phyloP scores from a whole-genome alignment of 202 grass and related monocot genomes.

The Setaria viridis region DNA sequence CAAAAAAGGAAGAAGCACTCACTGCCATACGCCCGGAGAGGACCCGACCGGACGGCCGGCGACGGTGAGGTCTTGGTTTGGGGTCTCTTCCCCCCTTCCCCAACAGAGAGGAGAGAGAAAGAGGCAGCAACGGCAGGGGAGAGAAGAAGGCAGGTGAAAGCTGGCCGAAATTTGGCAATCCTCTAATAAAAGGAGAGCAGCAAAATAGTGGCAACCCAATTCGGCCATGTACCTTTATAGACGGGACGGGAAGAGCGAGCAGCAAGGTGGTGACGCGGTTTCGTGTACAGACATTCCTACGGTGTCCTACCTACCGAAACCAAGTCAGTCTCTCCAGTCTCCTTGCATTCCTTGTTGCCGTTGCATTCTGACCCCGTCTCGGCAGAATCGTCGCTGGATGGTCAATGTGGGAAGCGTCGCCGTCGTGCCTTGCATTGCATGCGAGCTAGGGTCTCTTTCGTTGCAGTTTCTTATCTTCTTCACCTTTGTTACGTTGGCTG shows the following conservation, averaged over 20 bases:
- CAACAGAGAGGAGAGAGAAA: conserved; percentile 41
- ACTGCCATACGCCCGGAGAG: conserved; percentile 53
- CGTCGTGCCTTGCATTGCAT: not conserved
- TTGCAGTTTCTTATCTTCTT: not conserved
- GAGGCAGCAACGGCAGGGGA: conserved; percentile 23
- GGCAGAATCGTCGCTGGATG: conserved; percentile 5
- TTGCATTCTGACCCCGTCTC: conserved; percentile 13
- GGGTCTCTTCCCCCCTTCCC: conserved; percentile 29
- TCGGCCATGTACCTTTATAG: conserved; percentile 25
- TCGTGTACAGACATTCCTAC: not conserved
- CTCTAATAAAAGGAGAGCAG: conserved; percentile 43
- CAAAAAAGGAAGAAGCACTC: conserved; percentile 23
- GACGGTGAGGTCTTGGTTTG: not conserved
- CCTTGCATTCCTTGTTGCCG: not conserved
- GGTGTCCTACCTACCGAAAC: conserved; percentile 18
- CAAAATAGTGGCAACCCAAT: conserved; percentile 30
- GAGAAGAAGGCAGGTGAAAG: not conserved
- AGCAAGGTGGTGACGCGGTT: not conserved
- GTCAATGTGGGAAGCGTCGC: not conserved
- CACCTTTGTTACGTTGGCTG: not conserved
- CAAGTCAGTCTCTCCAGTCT: not conserved
- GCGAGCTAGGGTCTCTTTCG: not conserved
- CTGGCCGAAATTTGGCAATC: conserved; percentile 42
- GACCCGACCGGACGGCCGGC: not conserved
- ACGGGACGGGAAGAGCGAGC: not conserved